Evolutionary conservation across 2,329 filamentous ascomycete species (phyloP).

Genomic region (Fusarium pseudocircinatum): DNA sequence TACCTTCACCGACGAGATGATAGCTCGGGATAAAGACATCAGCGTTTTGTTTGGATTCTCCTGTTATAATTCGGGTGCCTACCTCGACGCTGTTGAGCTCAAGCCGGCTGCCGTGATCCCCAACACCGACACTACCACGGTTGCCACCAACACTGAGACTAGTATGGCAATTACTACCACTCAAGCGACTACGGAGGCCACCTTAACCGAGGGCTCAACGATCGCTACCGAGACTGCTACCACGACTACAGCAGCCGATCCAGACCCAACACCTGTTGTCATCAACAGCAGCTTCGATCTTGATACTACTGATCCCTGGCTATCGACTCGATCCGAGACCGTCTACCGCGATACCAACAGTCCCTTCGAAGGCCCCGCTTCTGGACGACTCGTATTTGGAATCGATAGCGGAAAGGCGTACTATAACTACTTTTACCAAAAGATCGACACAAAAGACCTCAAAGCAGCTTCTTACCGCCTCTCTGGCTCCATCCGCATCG

Average conservation of each 20-base stretch:
- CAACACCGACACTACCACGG: background rate
- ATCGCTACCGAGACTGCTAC: background rate
- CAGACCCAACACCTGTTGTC: background rate
- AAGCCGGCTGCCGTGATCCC: background rate
- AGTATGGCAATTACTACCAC: background rate
- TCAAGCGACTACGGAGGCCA: background rate
- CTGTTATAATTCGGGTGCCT: background rate
- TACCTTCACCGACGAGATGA: background rate
- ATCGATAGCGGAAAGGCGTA: background rate
- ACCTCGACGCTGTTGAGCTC: background rate
- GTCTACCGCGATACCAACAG: fast-evolving
- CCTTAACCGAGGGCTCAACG: background rate
- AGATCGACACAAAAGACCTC: background rate
- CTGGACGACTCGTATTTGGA: background rate
- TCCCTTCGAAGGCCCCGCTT: background rate
- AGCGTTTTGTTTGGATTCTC: background rate
- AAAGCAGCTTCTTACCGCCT: background rate
- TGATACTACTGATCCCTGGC: background rate
- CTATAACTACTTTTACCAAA: background rate
- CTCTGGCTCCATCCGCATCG: background rate
- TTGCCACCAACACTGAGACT: background rate
- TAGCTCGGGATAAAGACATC: background rate
- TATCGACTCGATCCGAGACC: background rate
- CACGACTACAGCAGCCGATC: background rate
- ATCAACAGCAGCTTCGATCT: background rate